Evolutionary conservation across 2,329 filamentous ascomycete genomes (phyloP).

Genomic region (Bipolaris victoriae): DNA sequence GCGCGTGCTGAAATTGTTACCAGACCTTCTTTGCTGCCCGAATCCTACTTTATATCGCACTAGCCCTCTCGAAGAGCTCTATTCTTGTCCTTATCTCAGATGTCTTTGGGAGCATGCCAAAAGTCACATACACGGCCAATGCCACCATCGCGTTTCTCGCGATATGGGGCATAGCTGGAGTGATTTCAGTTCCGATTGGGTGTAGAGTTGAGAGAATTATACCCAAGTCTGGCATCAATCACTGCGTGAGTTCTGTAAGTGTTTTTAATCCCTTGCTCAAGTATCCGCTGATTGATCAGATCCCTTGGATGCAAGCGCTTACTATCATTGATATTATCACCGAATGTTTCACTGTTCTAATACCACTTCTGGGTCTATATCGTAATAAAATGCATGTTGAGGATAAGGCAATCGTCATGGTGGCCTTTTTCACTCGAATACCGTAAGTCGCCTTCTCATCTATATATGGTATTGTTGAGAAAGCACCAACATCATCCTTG

Average conservation of each 20-base stretch:
- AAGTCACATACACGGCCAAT: neutral
- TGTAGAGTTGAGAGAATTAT: constrained; percentile 6
- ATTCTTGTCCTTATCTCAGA: constrained; percentile 6
- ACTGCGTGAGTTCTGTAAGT: constrained; percentile 5
- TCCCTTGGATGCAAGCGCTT: constrained; percentile 10
- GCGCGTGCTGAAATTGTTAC: neutral
- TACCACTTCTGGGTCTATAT: constrained; percentile 11
- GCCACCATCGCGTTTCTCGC: neutral
- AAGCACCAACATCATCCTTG: neutral
- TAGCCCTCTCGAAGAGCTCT: constrained; percentile 11
- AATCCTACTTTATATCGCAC: constrained; percentile 9
- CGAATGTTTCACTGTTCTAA: constrained; percentile 1
- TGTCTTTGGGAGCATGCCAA: constrained; percentile 5
- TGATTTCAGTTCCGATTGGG: constrained; percentile 1
- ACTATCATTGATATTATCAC: constrained; percentile 3
- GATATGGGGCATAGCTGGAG: constrained; percentile 2
- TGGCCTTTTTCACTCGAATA: constrained; percentile 13
- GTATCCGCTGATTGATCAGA: neutral
- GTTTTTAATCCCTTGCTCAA: neutral
- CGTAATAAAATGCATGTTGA: constrained; percentile 1
- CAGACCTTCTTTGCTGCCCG: constrained; percentile 9
- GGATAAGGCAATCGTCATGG: constrained; percentile 7
- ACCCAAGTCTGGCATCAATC: neutral
- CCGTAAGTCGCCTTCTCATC: constrained; percentile 2
- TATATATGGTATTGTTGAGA: neutral